phyloP scores from a whole-genome alignment of 129 eudicot species.

The Erigeron canadensis region DNA sequence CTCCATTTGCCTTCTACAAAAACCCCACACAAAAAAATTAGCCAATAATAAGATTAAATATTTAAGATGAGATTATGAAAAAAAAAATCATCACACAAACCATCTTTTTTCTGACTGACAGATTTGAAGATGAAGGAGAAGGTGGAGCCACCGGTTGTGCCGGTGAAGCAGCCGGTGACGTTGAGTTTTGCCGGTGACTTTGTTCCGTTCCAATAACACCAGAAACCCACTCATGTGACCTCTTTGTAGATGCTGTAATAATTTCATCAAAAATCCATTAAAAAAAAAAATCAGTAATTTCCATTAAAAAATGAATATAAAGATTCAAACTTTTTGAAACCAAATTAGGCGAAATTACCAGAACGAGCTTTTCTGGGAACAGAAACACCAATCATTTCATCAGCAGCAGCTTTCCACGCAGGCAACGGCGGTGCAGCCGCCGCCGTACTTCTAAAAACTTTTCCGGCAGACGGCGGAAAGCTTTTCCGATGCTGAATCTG shows the following conservation, averaged over 20 bases:
- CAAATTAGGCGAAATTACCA: constrained; percentile 36
- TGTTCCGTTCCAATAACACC: constrained; percentile 54
- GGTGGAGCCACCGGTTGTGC: constrained; percentile 55
- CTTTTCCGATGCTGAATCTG: constrained; percentile 55
- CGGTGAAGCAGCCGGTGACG: constrained; percentile 71
- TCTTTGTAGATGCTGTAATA: constrained; percentile 78
- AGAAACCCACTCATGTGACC: constrained; percentile 81
- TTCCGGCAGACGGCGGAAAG: constrained; percentile 54
- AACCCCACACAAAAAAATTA: neutral
- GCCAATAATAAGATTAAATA: too few species aligned
- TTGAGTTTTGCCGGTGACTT: constrained; percentile 57
- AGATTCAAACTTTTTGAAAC: neutral
- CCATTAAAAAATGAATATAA: neutral
- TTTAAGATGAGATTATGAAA: too few species aligned
- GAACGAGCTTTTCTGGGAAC: constrained; percentile 97
- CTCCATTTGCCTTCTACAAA: constrained; percentile 67
- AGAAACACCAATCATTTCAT: constrained; percentile 84
- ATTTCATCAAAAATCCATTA: constrained; percentile 1
- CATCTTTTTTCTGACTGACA: constrained; percentile 66
- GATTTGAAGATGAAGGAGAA: constrained; percentile 86
- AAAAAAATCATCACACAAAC: too few species aligned
- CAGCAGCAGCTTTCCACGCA: constrained; percentile 77
- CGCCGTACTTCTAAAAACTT: constrained; percentile 36
- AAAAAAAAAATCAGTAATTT: constrained; percentile 8
- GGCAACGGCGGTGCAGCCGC: constrained; percentile 47